Evolutionary conservation across 2,329 filamentous ascomycete genomes (phyloP), one percentile per base, ranked within the genome.

Genomic region (Verruconis gallopava): DNA sequence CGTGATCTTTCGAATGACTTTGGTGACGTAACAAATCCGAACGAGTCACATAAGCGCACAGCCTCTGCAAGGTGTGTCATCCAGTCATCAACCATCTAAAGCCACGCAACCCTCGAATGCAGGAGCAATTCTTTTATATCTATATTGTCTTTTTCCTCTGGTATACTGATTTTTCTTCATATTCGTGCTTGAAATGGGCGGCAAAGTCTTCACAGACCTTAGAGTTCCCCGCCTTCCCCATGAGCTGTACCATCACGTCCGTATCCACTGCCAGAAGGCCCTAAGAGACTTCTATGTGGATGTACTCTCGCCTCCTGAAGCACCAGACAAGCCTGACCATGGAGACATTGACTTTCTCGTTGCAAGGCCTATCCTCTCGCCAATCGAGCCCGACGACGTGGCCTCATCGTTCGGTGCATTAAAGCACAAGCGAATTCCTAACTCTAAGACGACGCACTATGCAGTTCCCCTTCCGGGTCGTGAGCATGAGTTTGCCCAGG

Each of bases 291-390:
- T 30, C 28, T 45, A 32, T 19, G 40, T 3, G n/a, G n/a, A 22
- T 21, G 40, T 45, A 17, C 3, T 36, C 12, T 19, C 14, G 14
- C 40, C 40, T 11, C 20, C 25, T 4, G 42, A 45, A 49, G 79
- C 73, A 0, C 82, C 83, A 0, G 77, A 56, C 1, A 91, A 91
- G 57, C 33, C 49, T 0, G 72, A 77, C 49, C 71, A 75, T 51
- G 85, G 84, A 15, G 85, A 91, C 49, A 62, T 93, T 28, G 84
- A 91, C 57, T 66, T 88, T 45, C 57, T 85, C 1, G 68, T 84
- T 1, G 61, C 51, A 42, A 46, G 39, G 5, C 48, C 53, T 3
- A 38, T 49, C 17, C 37, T 21, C 5, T 18, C 35, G n/a, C 6
- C 25, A 5, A 37, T 55, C 13, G 47, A 50, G 15, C 49, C 55